phyloP scores from a whole-genome alignment of 768 basidiomycete genomes.

The Leccinum variicolor region DNA sequence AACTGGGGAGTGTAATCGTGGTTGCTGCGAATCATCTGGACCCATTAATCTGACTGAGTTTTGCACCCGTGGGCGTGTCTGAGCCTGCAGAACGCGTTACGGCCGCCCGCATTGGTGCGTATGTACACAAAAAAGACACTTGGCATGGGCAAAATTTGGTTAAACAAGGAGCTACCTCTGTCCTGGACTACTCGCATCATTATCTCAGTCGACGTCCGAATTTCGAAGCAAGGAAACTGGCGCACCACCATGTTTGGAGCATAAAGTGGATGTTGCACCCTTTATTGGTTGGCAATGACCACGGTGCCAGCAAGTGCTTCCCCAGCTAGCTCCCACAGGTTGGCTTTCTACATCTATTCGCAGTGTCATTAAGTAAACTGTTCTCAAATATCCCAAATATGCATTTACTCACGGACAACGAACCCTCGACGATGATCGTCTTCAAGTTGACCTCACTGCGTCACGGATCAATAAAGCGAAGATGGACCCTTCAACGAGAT shows the following conservation, averaged over 20 bases:
- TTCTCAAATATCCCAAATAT: too few species aligned
- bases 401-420: constrained; percentile 31
- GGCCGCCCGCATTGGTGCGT: not conserved
- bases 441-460: constrained; percentile 33
- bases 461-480: not conserved
- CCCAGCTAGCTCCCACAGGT: constrained; percentile 36
- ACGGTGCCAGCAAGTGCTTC: constrained; percentile 42
- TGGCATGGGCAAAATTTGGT: constrained; percentile 21
- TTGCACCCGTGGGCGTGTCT: constrained; percentile 38
- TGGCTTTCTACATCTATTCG: constrained; percentile 37
- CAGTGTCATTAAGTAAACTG: not conserved
- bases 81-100: constrained; percentile 15
- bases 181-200: constrained; percentile 13
- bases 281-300: constrained; percentile 35
- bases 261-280: constrained; percentile 40
- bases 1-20: too few species aligned
- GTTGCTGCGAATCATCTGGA: too few species aligned
- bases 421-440: constrained; percentile 41
- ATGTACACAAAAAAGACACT: not conserved
- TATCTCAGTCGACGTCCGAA: not conserved
- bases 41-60: constrained; percentile 33
- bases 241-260: constrained; percentile 26
- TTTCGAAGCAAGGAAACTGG: not conserved
- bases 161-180: constrained; percentile 25
- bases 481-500: not conserved